phyloP scores from a whole-genome alignment of 768 basidiomycete species.

The Boletus tomentosulus region DNA sequence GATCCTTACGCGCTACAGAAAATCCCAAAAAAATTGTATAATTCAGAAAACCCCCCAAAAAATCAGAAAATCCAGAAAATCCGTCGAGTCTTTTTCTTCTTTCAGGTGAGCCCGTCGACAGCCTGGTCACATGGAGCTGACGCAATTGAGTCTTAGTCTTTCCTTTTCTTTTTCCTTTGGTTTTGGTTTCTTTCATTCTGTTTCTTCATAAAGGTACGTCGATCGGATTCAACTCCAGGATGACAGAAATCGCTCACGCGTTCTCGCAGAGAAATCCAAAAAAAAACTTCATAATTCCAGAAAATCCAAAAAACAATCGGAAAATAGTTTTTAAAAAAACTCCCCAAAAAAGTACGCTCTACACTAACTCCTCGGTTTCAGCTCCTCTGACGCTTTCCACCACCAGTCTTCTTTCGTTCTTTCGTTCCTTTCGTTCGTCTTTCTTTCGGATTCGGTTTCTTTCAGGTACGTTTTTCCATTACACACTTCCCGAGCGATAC shows the following conservation, averaged over 20 bases:
- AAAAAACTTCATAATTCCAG: too few species aligned
- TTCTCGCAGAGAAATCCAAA: too few species aligned
- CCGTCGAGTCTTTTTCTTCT: too few species aligned
- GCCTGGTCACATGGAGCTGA: not conserved
- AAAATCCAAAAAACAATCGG: too few species aligned
- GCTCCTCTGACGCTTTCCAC: not conserved
- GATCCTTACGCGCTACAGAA: not conserved
- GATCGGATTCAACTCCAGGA: too few species aligned
- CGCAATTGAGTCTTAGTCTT: not conserved
- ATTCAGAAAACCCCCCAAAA: too few species aligned
- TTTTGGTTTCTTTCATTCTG: too few species aligned
- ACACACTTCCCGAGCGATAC: not conserved
- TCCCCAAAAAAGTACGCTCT: not conserved
- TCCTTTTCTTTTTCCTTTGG: too few species aligned
- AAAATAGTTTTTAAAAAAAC: not conserved
- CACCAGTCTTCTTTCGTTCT: not conserved
- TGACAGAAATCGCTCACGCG: too few species aligned
- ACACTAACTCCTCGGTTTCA: not conserved
- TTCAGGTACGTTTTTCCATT: not conserved
- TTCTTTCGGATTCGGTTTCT: not conserved
- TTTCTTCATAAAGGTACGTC: too few species aligned
- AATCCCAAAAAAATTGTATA: not conserved
- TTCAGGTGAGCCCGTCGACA: too few species aligned
- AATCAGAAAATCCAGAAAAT: too few species aligned
- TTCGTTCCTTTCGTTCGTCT: not conserved